Evolutionary conservation across 75 land plant genomes (phyloP).

Genomic region (Larix kaempferi): DNA sequence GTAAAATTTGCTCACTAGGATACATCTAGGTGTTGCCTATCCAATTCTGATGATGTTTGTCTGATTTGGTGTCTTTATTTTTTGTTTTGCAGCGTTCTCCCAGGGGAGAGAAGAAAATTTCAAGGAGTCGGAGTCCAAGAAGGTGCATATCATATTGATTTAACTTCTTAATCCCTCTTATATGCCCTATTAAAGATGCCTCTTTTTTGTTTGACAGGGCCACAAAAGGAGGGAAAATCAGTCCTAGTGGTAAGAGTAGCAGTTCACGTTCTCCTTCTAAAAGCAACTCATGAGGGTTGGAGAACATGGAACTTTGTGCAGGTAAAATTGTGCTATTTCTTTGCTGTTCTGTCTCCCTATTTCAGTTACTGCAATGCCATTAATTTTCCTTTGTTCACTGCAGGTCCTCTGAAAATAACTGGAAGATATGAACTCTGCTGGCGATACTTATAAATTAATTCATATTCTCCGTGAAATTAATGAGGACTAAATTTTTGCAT

Average conservation of each 20-base stretch:
- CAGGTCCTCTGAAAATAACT: not conserved
- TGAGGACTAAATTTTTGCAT: not conserved
- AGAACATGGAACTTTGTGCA: not conserved
- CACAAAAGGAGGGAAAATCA: not conserved
- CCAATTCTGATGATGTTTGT: not conserved
- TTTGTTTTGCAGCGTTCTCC: not conserved
- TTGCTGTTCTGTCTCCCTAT: not conserved
- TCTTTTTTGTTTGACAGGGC: not conserved
- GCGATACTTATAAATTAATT: not conserved
- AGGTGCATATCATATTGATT: not conserved
- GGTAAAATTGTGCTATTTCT: not conserved
- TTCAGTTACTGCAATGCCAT: not conserved
- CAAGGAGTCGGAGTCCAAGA: constrained; percentile 1
- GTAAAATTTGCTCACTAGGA: not conserved
- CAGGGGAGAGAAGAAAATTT: not conserved
- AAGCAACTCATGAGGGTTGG: not conserved
- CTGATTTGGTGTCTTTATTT: not conserved
- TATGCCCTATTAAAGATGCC: not conserved
- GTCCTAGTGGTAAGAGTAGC: not conserved
- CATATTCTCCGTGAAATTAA: not conserved
- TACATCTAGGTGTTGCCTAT: not conserved
- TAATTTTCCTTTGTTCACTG: not conserved
- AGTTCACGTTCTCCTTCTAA: not conserved
- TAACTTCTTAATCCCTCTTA: not conserved
- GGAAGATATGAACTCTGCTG: not conserved